A percentile compares a stretch with the other conserved stretches of the same genome.
Conservation (phyloP, 2,329 filamentous ascomycete genomes). For the Elsinoe arachidis region DNA sequence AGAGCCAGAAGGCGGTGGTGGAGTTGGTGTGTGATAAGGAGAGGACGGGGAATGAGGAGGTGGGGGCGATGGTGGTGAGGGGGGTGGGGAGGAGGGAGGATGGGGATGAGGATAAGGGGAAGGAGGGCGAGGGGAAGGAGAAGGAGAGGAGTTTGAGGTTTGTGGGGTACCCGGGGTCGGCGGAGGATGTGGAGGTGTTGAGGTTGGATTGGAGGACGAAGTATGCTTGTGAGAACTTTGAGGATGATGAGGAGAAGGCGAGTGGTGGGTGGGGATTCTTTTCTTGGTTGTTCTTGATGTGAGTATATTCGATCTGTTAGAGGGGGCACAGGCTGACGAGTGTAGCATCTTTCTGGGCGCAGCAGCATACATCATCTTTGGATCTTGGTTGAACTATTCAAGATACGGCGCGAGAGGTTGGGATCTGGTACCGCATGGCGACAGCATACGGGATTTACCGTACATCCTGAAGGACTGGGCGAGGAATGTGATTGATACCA, state of each 20-base stretch:
- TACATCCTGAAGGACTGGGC: slow-evolving; percentile 87
- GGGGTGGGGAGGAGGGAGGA: slow-evolving; percentile 35
- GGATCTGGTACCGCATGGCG: slow-evolving; percentile 88
- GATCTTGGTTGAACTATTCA: slow-evolving; percentile 98
- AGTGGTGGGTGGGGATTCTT: slow-evolving; percentile 82
- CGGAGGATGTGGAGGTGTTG: slow-evolving; percentile 52
- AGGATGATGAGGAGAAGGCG: slow-evolving; percentile 38
- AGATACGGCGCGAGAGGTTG: slow-evolving; percentile 89
- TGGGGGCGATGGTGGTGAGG: slow-evolving; percentile 52
- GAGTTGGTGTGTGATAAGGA: slow-evolving; percentile 75
- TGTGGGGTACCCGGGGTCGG: slow-evolving; percentile 58
- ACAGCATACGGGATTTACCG: slow-evolving; percentile 83
- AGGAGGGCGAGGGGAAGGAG: slow-evolving; percentile 31
- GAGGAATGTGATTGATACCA: slow-evolving; percentile 67
- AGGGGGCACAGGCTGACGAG: slow-evolving; percentile 8
- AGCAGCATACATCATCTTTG: slow-evolving; percentile 90
- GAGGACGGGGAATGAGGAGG: slow-evolving; percentile 62
- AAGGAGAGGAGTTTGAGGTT: slow-evolving; percentile 61
- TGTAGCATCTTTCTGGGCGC: slow-evolving; percentile 65
- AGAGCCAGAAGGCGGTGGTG: slow-evolving; percentile 65
- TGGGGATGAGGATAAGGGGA: slow-evolving; percentile 26
- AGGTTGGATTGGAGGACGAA: slow-evolving; percentile 80
- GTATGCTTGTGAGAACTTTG: slow-evolving; percentile 64
- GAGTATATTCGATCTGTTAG: slow-evolving; percentile 30
- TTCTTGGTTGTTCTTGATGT: slow-evolving; percentile 94